phyloP scores from a whole-genome alignment of 73 alveolate species.

The Halteria grandinella region DNA sequence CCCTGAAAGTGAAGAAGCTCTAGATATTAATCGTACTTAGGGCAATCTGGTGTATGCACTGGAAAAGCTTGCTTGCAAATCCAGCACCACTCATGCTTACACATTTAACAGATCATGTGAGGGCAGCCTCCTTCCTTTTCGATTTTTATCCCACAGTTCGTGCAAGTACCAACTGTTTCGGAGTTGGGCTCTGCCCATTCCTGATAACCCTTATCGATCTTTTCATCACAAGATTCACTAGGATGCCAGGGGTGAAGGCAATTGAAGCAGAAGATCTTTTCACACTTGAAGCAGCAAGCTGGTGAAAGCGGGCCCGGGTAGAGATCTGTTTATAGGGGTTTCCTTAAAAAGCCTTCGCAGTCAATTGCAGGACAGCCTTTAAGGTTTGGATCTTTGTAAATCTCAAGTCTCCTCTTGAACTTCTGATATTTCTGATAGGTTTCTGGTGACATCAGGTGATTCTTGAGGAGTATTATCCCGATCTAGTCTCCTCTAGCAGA shows the following conservation, averaged over 20 bases:
- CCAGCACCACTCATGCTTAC: constrained; percentile 59
- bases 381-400: constrained; percentile 31
- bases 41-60: constrained; percentile 35
- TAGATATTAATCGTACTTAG: constrained; percentile 12
- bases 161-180: constrained; percentile 22
- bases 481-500: background rate
- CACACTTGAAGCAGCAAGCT: constrained; percentile 6
- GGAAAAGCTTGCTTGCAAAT: constrained; percentile 33
- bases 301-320: background rate
- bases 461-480: background rate
- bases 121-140: constrained; percentile 61
- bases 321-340: background rate
- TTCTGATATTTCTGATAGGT: constrained; percentile 23
- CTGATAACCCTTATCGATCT: constrained; percentile 39
- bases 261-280: constrained; percentile 30
- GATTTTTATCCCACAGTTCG: constrained; percentile 17
- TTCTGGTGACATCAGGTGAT: constrained; percentile 7
- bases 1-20: constrained; percentile 31
- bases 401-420: constrained; percentile 37
- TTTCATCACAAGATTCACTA: constrained; percentile 25
- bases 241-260: constrained; percentile 38
- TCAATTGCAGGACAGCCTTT: constrained; percentile 56
- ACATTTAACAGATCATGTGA: constrained; percentile 36
- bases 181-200: constrained; percentile 27
- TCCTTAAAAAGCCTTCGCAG: constrained; percentile 38